Evolutionary conservation across 2,329 filamentous ascomycete species (phyloP).

Genomic region (Microascus cirrosus): DNA sequence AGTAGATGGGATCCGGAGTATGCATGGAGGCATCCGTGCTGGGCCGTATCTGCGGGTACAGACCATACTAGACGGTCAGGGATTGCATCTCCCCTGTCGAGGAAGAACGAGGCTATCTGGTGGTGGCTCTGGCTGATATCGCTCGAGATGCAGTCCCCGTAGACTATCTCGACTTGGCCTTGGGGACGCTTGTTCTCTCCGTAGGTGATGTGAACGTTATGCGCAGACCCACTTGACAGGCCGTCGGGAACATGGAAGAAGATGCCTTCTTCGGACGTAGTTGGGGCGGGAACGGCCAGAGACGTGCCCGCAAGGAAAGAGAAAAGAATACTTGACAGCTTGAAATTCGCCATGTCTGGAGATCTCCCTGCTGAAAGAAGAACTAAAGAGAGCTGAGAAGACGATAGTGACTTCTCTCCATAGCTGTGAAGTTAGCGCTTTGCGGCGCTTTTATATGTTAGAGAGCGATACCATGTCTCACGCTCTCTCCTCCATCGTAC

Average conservation of each 20-base stretch:
- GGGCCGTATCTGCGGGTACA: conserved; percentile 12
- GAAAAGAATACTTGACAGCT: background rate
- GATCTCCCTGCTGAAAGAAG: too few relatives aligned
- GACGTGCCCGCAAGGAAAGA: conserved; percentile 1
- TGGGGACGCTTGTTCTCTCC: conserved; percentile 5
- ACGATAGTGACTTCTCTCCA: too few relatives aligned
- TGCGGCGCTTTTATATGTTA: too few relatives aligned
- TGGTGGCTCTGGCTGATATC: conserved; percentile 10
- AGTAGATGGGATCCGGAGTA: conserved; percentile 17
- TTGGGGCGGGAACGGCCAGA: background rate
- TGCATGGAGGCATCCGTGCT: conserved; percentile 27
- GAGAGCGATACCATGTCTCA: too few relatives aligned
- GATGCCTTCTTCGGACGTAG: background rate
- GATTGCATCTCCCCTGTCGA: conserved; percentile 4
- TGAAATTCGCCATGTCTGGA: conserved; percentile 2
- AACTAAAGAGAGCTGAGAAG: too few relatives aligned
- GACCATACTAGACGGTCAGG: conserved; percentile 13
- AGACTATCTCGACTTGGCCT: conserved; percentile 10
- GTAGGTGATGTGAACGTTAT: conserved; percentile 12
- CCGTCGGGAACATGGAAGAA: conserved; percentile 2
- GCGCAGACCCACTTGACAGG: conserved; percentile 4
- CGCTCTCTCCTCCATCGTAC: too few relatives aligned
- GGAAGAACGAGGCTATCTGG: conserved; percentile 9
- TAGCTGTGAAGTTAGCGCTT: too few relatives aligned
- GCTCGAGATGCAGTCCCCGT: conserved; percentile 10